Base-by-base conservation (phyloP, 352 stramenopile species). In the Lagenidium giganteum region DNA sequence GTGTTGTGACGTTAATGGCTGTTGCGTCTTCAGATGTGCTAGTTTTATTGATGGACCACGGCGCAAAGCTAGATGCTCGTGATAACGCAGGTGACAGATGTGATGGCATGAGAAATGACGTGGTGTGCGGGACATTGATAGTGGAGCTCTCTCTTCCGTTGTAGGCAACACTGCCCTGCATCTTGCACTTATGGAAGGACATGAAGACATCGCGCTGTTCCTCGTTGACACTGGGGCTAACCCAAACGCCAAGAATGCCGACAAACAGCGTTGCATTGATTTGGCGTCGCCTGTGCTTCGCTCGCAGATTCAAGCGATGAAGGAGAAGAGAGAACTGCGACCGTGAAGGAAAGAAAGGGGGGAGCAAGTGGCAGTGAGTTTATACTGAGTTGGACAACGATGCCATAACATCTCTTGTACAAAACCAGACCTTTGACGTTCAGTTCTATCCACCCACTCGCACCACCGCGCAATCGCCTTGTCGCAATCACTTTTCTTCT, bases 101-200 rank as follows among this genome's bases (percentile, higher is more conserved):
- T 13, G n/a, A n/a, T n/a, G n/a, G n/a, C n/a, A n/a, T n/a, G n/a
- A n/a, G n/a, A n/a, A n/a, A n/a, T n/a, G n/a, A n/a, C n/a, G n/a
- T n/a, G n/a, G n/a, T n/a, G n/a, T n/a, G n/a, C n/a, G n/a, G n/a
- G n/a, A n/a, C n/a, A 12, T 20, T 9, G n/a, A 5, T 13, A n/a
- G 13, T 38, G 9, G 14, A 4, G 5, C 12, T 42, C 39, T 18
- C 18, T 21, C 36, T 12, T 35, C 36, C 3, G 12, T 22, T 16
- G 2, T 33, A 79, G 77, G 77, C 32, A 89, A 89, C 48, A 81
- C 77, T 14, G 61, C 77, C 11, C 51, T 89, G 29, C 77, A 89
- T 21, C 62, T 89, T 30, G 77, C 77, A 18, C 61, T 89, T 24
- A 52, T 58, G 6, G 77, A 89, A 51, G 73, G 72, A 12, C 61